A percentile compares a stretch with the other conserved stretches of the same genome.
phyloP scores from a whole-genome alignment of 2,329 filamentous ascomycete genomes.

The Colletotrichum sp. region DNA sequence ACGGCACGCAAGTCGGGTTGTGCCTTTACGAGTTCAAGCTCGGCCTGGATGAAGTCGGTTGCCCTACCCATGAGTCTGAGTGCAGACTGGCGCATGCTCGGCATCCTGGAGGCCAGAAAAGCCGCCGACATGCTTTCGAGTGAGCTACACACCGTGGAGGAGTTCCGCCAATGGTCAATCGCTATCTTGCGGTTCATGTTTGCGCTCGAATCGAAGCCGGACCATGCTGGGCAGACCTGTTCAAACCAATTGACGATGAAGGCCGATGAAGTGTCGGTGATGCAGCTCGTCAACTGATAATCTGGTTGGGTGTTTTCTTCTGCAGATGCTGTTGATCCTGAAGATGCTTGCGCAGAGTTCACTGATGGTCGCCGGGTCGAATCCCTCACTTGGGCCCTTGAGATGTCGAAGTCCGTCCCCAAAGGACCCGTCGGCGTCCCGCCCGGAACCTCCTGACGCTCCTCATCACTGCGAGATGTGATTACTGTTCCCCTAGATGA shows the following conservation, averaged over 20 bases:
- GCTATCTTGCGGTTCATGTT: slow-evolving; percentile 45
- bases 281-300: slow-evolving; percentile 20
- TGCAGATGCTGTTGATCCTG: neutral
- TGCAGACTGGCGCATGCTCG: slow-evolving; percentile 39
- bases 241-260: slow-evolving; percentile 44
- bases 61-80: slow-evolving; percentile 37
- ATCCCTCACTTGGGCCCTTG: neutral
- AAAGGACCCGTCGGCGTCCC: neutral
- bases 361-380: neutral
- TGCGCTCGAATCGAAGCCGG: slow-evolving; percentile 41
- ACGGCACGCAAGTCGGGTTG: slow-evolving; percentile 25
- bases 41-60: slow-evolving; percentile 35
- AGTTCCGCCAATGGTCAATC: slow-evolving; percentile 38
- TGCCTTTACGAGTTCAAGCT: slow-evolving; percentile 31
- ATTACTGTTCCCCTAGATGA: neutral
- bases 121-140: slow-evolving; percentile 47
- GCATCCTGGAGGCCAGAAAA: slow-evolving; percentile 37
- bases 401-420: neutral
- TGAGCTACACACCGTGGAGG: slow-evolving; percentile 39
- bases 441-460: neutral
- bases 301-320: neutral
- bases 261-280: slow-evolving; percentile 32
- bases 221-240: slow-evolving; percentile 45
- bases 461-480: neutral
- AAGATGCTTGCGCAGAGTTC: neutral